Evolutionary conservation across 1,284 basidiomycete species (phyloP).

Genomic region (Ustilago crameri): DNA sequence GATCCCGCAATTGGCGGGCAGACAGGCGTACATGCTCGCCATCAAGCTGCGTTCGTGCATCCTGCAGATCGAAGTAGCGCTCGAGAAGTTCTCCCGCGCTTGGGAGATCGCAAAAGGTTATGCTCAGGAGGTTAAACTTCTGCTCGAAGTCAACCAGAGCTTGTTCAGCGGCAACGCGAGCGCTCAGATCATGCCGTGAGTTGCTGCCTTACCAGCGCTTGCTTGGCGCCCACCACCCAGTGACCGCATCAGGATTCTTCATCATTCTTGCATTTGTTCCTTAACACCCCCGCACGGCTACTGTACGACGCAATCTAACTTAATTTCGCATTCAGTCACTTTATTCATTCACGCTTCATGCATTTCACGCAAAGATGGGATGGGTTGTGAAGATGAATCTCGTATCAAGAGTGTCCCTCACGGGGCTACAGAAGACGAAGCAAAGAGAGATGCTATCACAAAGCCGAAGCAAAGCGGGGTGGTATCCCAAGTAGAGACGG

Average conservation of each 20-base stretch:
- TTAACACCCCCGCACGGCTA: no score
- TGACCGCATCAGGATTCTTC: no score
- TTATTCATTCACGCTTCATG: no score
- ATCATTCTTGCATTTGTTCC: no score
- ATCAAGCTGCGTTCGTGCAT: constrained; percentile 36
- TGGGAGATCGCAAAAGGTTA: constrained; percentile 52
- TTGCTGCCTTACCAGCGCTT: neutral
- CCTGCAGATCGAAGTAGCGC: constrained; percentile 41
- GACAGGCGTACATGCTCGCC: constrained; percentile 34
- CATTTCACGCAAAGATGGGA: no score
- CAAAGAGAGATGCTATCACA: constrained; percentile 4
- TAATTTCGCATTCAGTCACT: no score
- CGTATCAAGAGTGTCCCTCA: no score
- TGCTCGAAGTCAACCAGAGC: constrained; percentile 46
- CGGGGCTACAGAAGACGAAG: no score
- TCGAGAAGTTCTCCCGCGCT: constrained; percentile 43
- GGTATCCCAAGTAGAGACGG: no score
- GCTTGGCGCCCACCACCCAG: no score
- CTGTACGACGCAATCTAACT: no score
- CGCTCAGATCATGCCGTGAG: constrained; percentile 17
- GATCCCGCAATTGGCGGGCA: constrained; percentile 22
- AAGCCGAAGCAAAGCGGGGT: no score
- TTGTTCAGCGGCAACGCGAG: constrained; percentile 22
- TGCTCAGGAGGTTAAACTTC: constrained; percentile 39
- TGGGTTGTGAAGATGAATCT: neutral